phyloP scores from a whole-genome alignment of 106 monocot genomes.

The Ottelia alismoides region DNA sequence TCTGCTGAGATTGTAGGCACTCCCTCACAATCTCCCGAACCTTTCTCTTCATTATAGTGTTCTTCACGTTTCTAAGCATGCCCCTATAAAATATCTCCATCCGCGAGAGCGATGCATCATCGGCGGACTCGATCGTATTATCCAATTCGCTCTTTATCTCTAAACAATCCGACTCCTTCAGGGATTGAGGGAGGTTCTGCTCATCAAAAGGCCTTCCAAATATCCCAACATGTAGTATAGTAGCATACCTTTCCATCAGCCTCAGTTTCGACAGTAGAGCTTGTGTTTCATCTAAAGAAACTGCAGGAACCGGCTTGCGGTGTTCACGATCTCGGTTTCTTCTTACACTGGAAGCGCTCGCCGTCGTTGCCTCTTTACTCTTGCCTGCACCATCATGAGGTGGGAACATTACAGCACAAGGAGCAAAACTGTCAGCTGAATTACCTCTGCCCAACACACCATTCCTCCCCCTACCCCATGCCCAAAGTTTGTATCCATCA shows the following conservation, averaged over 20 bases:
- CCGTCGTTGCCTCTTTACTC: too few relatives aligned
- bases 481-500: constrained; percentile 69
- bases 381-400: too few relatives aligned
- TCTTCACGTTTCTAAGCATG: constrained; percentile 54
- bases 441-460: constrained; percentile 60
- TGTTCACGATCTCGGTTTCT: background rate
- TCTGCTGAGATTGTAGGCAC: too few relatives aligned
- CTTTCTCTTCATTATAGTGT: constrained; percentile 52
- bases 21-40: constrained; percentile 50
- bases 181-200: constrained; percentile 23
- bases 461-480: constrained; percentile 73
- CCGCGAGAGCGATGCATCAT: constrained; percentile 39
- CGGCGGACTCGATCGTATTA: constrained; percentile 39
- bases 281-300: constrained; percentile 3
- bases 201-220: constrained; percentile 56
- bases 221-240: constrained; percentile 49
- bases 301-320: background rate
- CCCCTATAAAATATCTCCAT: constrained; percentile 57
- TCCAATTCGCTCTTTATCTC: constrained; percentile 64
- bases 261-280: constrained; percentile 22
- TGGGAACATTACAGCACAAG: constrained; percentile 47
- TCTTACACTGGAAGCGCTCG: background rate
- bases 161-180: constrained; percentile 35
- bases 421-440: constrained; percentile 41
- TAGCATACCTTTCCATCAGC: constrained; percentile 57